Conservation (phyloP, 2,329 filamentous ascomycete genomes). For the Neofusicoccum cordaticola region DNA sequence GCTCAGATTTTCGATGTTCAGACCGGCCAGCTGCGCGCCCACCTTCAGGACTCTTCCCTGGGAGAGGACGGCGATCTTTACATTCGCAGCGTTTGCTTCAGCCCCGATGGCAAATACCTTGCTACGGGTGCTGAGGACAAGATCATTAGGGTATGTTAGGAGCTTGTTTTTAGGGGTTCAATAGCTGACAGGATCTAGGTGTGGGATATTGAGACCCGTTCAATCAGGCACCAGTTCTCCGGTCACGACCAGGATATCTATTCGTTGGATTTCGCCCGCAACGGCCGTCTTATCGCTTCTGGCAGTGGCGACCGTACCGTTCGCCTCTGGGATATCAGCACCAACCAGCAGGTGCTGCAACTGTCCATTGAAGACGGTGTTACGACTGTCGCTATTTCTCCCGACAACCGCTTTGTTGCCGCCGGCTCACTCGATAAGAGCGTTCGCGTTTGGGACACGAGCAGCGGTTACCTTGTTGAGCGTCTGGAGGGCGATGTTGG, state of each 20-base stretch:
- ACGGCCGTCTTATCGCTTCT: constrained; percentile 90
- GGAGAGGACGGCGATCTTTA: constrained; percentile 91
- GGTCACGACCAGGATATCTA: constrained; percentile 99
- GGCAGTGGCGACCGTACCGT: constrained; percentile 94
- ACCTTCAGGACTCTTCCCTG: constrained; percentile 83
- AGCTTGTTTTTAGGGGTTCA: constrained; percentile 1
- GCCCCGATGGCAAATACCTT: constrained; percentile 88
- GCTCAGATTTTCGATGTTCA: constrained; percentile 98
- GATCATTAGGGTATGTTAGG: constrained; percentile 74
- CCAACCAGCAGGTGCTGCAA: constrained; percentile 75
- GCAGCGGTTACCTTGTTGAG: constrained; percentile 80
- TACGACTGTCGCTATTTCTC: constrained; percentile 95
- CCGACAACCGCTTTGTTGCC: constrained; percentile 89
- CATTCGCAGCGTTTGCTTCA: constrained; percentile 98
- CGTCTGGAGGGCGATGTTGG: constrained; percentile 89
- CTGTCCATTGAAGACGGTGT: constrained; percentile 95
- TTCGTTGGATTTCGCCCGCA: constrained; percentile 89
- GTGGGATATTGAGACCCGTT: constrained; percentile 84
- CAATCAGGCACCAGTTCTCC: constrained; percentile 89
- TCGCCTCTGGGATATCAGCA: constrained; percentile 92
- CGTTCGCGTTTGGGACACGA: constrained; percentile 93
- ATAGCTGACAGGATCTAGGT: constrained; percentile 54
- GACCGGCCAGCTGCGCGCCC: constrained; percentile 81
- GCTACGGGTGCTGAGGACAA: constrained; percentile 98
- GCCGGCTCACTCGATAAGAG: constrained; percentile 97